These are phyloP conservation scores for Podospora australis DNA, from an alignment of 495 filamentous ascomycete species.

Conservation along the genomic window DNA sequence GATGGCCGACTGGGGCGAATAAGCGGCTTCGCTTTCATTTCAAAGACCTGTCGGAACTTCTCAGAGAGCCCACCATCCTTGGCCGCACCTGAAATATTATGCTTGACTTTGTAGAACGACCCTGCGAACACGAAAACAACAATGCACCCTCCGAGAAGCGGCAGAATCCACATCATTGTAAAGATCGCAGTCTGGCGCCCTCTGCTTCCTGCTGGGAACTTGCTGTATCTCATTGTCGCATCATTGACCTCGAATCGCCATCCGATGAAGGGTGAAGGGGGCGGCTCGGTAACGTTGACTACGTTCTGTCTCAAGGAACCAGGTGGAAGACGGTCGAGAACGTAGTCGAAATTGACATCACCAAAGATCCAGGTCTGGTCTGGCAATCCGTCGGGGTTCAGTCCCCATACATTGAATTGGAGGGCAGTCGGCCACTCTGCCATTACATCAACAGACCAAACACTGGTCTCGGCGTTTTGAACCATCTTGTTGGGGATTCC, in stretches of 20 bases:
- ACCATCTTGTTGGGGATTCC: constrained; percentile 50
- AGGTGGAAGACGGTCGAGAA: constrained; percentile 56
- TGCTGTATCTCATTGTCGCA: constrained; percentile 36
- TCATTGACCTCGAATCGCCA: constrained; percentile 54
- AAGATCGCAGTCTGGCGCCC: constrained; percentile 52
- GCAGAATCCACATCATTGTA: constrained; percentile 40
- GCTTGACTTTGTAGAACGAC: constrained; percentile 52
- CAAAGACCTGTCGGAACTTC: constrained; percentile 14
- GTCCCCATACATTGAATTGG: constrained; percentile 51
- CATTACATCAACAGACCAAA: constrained; percentile 56
- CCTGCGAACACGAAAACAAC: constrained; percentile 57
- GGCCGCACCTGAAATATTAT: constrained; percentile 40
- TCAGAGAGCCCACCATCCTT: constrained; percentile 25
- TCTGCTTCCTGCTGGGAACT: constrained; percentile 49
- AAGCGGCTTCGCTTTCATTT: constrained; percentile 10
- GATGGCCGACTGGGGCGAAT: not conserved
- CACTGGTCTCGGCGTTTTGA: constrained; percentile 38
- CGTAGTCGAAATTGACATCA: constrained; percentile 52
- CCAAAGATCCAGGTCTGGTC: constrained; percentile 53
- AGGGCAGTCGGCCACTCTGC: constrained; percentile 52
- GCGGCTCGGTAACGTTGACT: constrained; percentile 53
- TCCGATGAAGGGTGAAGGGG: constrained; percentile 47
- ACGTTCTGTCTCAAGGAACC: constrained; percentile 42
- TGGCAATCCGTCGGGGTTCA: constrained; percentile 50
- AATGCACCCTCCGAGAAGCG: constrained; percentile 46